Evolutionary conservation across 75 land plant species (phyloP).

Genomic region (Selaginella tamariscina): DNA sequence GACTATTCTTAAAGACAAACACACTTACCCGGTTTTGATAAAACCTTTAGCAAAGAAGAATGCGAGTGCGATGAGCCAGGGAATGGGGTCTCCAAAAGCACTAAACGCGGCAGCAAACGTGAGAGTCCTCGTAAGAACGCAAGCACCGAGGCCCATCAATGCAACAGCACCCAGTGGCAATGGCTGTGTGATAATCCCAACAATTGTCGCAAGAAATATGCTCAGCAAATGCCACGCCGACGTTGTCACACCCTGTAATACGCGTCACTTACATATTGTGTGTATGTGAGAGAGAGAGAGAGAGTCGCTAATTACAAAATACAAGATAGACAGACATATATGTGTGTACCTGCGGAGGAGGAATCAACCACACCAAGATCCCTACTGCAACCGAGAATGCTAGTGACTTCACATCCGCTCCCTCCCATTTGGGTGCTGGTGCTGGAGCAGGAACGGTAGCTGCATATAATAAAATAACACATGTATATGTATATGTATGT

Average conservation of each 20-base stretch:
- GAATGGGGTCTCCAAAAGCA: constrained; percentile 87
- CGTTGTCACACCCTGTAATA: constrained; percentile 65
- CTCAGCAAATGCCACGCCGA: constrained; percentile 88
- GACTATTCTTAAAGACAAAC: too few relatives aligned
- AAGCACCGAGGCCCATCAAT: constrained; percentile 80
- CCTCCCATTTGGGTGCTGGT: constrained; percentile 59
- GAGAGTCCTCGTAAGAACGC: constrained; percentile 84
- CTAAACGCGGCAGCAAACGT: constrained; percentile 93
- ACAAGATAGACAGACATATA: too few relatives aligned
- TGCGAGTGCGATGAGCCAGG: constrained; percentile 94
- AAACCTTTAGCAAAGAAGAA: constrained; percentile 97
- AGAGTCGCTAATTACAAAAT: too few relatives aligned
- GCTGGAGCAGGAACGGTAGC: constrained; percentile 23
- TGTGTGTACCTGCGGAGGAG: constrained; percentile 63
- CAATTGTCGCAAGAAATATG: constrained; percentile 90
- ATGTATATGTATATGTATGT: too few relatives aligned
- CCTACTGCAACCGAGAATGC: constrained; percentile 67
- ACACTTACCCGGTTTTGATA: constrained; percentile 99
- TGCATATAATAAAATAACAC: too few relatives aligned
- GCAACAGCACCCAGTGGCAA: constrained; percentile 92
- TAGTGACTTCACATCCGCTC: constrained; percentile 70
- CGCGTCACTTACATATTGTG: too few relatives aligned
- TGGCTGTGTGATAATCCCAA: constrained; percentile 90
- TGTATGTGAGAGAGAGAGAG: too few relatives aligned
- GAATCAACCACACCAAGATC: constrained; percentile 63